These are phyloP conservation scores for Cyclotella atomus DNA, from an alignment of 108 stramenopile genomes.

Conservation along the genomic window DNA sequence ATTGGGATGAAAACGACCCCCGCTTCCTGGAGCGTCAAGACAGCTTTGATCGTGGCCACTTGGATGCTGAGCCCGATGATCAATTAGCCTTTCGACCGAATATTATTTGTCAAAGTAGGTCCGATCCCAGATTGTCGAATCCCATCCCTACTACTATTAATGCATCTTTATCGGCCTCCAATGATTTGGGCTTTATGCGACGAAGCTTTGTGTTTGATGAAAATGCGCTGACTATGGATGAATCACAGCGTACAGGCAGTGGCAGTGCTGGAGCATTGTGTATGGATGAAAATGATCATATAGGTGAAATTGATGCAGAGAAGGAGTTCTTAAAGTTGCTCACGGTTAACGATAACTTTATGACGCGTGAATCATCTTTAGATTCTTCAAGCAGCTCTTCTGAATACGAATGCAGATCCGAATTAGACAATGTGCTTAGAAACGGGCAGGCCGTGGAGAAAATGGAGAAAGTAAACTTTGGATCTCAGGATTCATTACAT, in stretches of 20 bases:
- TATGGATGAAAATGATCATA: background rate
- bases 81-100: too few relatives aligned
- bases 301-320: too few relatives aligned
- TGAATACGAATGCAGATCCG: background rate
- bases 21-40: background rate
- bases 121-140: too few relatives aligned
- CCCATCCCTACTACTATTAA: too few relatives aligned
- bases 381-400: too few relatives aligned
- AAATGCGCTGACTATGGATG: background rate
- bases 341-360: too few relatives aligned
- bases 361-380: background rate
- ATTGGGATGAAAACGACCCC: background rate
- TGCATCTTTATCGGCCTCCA: too few relatives aligned
- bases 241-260: background rate
- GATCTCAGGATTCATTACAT: background rate
- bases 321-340: too few relatives aligned
- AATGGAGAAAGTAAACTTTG: background rate
- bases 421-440: background rate
- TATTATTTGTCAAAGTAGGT: too few relatives aligned
- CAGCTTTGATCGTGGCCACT: background rate
- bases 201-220: background rate
- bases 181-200: background rate
- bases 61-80: too few relatives aligned
- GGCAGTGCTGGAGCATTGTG: background rate
- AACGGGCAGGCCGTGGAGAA: background rate